These are phyloP conservation scores for Metschnikowia cerradonensis DNA, from an alignment of 805 yeast species.

Conservation along the genomic window DNA sequence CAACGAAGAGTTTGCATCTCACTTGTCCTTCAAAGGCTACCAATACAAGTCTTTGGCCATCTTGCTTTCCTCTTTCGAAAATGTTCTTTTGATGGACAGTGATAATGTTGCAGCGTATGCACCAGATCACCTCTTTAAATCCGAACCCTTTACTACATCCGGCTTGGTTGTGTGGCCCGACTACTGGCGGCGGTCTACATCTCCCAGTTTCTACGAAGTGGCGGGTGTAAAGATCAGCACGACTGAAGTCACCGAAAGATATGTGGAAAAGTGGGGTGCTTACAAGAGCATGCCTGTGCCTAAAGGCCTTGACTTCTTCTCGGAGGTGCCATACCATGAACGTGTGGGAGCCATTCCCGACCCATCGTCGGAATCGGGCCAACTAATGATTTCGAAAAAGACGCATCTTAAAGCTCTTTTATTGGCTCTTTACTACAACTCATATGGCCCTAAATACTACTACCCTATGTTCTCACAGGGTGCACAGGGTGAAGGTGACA, in stretches of 20 bases:
- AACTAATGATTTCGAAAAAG: slow-evolving; percentile 53
- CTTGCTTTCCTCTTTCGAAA: slow-evolving; percentile 53
- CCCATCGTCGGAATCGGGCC: slow-evolving; percentile 68
- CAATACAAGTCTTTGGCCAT: slow-evolving; percentile 43
- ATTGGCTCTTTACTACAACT: slow-evolving; percentile 60
- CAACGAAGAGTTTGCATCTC: slow-evolving; percentile 18
- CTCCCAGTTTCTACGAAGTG: slow-evolving; percentile 67
- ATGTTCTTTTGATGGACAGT: slow-evolving; percentile 68
- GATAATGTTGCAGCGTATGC: slow-evolving; percentile 69
- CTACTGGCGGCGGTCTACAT: slow-evolving; percentile 80
- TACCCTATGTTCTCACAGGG: slow-evolving; percentile 44
- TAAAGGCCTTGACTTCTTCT: slow-evolving; percentile 7
- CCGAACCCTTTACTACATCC: slow-evolving; percentile 48
- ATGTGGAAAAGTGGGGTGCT: slow-evolving; percentile 24
- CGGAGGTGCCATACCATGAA: slow-evolving; percentile 51
- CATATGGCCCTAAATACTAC: slow-evolving; percentile 43
- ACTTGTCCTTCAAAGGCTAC: slow-evolving; percentile 41
- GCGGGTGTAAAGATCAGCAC: slow-evolving; percentile 46
- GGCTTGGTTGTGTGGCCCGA: slow-evolving; percentile 81
- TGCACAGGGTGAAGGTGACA: slow-evolving; percentile 73
- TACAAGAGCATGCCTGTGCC: slow-evolving; percentile 9
- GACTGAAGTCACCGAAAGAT: slow-evolving; percentile 27
- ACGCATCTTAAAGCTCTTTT: slow-evolving; percentile 55
- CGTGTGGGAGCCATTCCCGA: slow-evolving; percentile 66
- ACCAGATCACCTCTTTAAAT: slow-evolving; percentile 56